These are phyloP conservation scores for Pleurotus ostreatus DNA, from an alignment of 768 basidiomycete genomes.

Conservation along the genomic window DNA sequence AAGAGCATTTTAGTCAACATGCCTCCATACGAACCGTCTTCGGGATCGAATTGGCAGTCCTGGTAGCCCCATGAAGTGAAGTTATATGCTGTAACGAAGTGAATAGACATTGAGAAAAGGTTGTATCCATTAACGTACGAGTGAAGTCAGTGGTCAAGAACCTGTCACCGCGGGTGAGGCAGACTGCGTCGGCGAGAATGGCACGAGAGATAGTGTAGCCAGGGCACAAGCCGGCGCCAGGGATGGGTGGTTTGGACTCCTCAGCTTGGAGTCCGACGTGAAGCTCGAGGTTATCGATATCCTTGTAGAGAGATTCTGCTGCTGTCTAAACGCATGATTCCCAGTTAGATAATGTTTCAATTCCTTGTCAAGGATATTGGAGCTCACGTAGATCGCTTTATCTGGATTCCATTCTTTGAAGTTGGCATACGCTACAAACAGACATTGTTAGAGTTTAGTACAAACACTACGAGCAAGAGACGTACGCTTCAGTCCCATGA, in stretches of 20 bases:
- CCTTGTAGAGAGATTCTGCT: conserved; percentile 61
- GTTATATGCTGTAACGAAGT: conserved; percentile 49
- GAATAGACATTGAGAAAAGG: too few relatives aligned
- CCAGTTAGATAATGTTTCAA: too few relatives aligned
- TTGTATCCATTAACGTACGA: conserved; percentile 38
- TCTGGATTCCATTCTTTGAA: conserved; percentile 77
- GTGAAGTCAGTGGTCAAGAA: conserved; percentile 77
- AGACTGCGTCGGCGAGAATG: conserved; percentile 79
- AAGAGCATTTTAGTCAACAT: conserved; percentile 72
- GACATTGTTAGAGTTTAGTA: background rate
- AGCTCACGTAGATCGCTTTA: conserved; percentile 46
- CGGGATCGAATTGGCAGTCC: conserved; percentile 58
- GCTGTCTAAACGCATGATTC: conserved; percentile 36
- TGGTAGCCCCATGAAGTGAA: conserved; percentile 78
- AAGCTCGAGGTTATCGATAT: conserved; percentile 79
- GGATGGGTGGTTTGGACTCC: conserved; percentile 56
- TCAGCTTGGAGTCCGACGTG: conserved; percentile 76
- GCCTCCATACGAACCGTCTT: conserved; percentile 74
- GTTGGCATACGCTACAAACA: conserved; percentile 45
- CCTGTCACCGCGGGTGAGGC: conserved; percentile 72
- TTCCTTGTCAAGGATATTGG: background rate
- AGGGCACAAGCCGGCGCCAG: conserved; percentile 76
- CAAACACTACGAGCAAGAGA: background rate
- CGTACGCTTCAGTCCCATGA: conserved; percentile 67
- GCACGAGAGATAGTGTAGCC: conserved; percentile 82